Base-by-base conservation (phyloP, 768 basidiomycete species). In the Pleurotus djamor region DNA sequence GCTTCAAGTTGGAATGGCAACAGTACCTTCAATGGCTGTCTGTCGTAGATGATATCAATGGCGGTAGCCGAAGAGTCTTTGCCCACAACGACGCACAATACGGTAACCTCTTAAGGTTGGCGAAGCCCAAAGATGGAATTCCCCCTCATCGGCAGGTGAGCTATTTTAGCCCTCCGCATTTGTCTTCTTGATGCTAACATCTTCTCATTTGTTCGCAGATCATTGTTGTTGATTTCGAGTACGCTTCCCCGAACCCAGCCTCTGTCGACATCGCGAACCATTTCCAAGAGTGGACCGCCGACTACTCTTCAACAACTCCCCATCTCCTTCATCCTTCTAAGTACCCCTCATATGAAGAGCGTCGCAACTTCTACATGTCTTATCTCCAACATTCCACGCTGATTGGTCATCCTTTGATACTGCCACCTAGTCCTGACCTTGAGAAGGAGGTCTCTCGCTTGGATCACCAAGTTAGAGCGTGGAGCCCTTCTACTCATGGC, bases 221-320 rank as follows among this genome's bases (percentile, higher is more conserved):
- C 62, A 91, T 96, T 69, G 92, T 96, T 37, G 94, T 97, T 63
- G 97, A 99, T 74, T 98, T 98, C 69, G 97, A 99, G 75, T 99
- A 99, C 69, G 94, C 96, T 12, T 82, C 88, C 0, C 89, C 92
- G 4, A 98, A 98, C 68, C 89, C 96, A 28, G 86, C 94, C 3
- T 92, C 93, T 3, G 97, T 88, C 73, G 97, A 99, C 69, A 95
- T 99, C 65, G 96, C 91, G 59, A 96, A 96, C 72, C 94, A 96
- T 72, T 97, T 96, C 75, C 89, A 92, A 68, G 97, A 98, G 74
- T 98, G 97, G 96, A 92, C 92, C 16, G 89, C 93, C 13, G 82
- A 97, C 73, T 98, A 98, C 72, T 89, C 92, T 68, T 79, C 78
- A 38, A 67, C 81, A 4, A 81, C 78, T 0, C 91, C 92, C 7